Evolutionary conservation across 495 filamentous ascomycete species (phyloP).

Genomic region (Hyaloscypha variabilis): DNA sequence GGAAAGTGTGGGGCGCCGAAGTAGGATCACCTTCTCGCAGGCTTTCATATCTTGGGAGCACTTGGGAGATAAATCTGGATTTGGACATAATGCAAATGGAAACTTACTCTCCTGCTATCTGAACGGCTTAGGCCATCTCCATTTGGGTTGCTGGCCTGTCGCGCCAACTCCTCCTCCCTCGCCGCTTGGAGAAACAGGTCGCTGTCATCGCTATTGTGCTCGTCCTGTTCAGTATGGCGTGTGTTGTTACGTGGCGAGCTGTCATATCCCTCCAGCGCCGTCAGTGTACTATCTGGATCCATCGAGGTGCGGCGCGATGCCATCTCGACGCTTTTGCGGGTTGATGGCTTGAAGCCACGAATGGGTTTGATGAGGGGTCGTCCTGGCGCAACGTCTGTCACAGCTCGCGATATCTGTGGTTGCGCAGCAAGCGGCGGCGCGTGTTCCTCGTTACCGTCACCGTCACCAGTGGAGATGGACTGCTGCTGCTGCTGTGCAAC

Average conservation of each 20-base stretch:
- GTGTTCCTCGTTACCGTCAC: slow-evolving; percentile 7
- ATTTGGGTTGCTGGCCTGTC: slow-evolving; percentile 29
- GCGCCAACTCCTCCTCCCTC: slow-evolving; percentile 48
- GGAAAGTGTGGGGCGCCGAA: slow-evolving; percentile 8
- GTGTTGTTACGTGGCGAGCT: not conserved
- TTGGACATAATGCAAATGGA: no score
- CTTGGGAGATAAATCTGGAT: not conserved
- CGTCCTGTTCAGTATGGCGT: slow-evolving; percentile 23
- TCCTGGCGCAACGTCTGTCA: not conserved
- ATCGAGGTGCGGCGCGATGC: slow-evolving; percentile 38
- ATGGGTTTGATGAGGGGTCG: slow-evolving; percentile 45
- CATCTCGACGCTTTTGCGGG: slow-evolving; percentile 54
- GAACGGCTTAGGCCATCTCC: slow-evolving; percentile 17
- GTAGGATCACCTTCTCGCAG: not conserved
- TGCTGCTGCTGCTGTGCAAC: slow-evolving; percentile 31
- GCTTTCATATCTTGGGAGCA: not conserved
- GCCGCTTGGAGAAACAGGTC: slow-evolving; percentile 59
- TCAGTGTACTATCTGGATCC: slow-evolving; percentile 50
- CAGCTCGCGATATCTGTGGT: slow-evolving; percentile 16
- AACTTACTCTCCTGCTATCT: slow-evolving; percentile 26
- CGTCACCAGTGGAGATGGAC: slow-evolving; percentile 6
- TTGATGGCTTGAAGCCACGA: slow-evolving; percentile 52
- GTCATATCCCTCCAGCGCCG: slow-evolving; percentile 48
- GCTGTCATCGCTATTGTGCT: slow-evolving; percentile 38
- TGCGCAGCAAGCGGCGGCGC: slow-evolving; percentile 19